Base-by-base conservation (phyloP, 2,329 filamentous ascomycete genomes). In the Metarhizium album region DNA sequence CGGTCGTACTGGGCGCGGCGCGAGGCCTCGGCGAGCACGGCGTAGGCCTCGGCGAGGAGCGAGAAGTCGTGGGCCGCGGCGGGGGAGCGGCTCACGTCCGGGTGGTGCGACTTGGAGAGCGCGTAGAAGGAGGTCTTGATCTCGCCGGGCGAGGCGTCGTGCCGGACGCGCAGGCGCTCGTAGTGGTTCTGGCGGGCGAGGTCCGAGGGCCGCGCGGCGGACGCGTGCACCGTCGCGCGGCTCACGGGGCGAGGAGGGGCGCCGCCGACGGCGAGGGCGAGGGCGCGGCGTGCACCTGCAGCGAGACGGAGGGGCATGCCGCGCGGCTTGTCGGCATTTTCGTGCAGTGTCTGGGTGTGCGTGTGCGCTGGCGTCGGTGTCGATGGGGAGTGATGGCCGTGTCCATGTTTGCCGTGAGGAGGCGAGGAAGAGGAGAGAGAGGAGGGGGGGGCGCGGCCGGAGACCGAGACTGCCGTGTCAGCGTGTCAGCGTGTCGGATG, bases 101-200 rank as follows among this genome's bases (percentile, higher is more conserved):
- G 93, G 69, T 98, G 93, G 76, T 95, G 85, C 49, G 78, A 72
- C 70, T 96, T 95, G 63, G 90, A 95, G 65, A 97, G 86, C 54
- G 78, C 70, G 76, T 96, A 97, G 79, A 96, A 98, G 58, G 80
- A 80, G 61, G 87, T 91, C 69, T 97, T 97, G 54, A 97, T 90
- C 49, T 95, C 88, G 8, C 74, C 72, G 1, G 79, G 70, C 16
- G 86, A 81, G 40, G 91, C 90, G 56, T 78, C 78, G 42, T 76
- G 74, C 0, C 79, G 70, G n/a, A 98, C 67, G 42, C 84, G 79
- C 48, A 98, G 77, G 40, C 84, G 82, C 60, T 91, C 86, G 68
- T 98, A 98, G 70, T 95, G 86, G 54, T 83, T 89, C 58, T 47
- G 48, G 13, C 14, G 16, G n/a, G 53, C 37, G 54, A 50, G 49